Evolutionary conservation across 2,329 filamentous ascomycete genomes (phyloP), one percentile per base, ranked within the genome.

Genomic region (Fusarium sp.): DNA sequence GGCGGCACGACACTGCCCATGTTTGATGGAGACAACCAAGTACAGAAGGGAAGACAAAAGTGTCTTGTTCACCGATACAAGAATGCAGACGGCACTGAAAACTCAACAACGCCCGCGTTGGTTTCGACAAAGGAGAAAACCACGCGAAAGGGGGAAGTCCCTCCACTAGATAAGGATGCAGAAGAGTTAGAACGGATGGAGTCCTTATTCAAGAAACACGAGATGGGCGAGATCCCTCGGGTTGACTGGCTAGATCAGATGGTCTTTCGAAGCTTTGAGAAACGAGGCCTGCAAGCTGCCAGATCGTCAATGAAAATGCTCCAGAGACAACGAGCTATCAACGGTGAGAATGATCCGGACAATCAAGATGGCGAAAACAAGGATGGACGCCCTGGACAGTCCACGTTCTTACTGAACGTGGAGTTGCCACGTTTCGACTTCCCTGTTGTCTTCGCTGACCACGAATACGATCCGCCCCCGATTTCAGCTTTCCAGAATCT

Each of bases 371-470:
- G 80, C 14, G 80, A 79, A 26, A 75, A 79, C 6, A 77, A 81
- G 35, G 85, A 90, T 44, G 88, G 91, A 48, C 77, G 79, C 20
- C 81, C 83, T 7, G 83, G 83, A 3, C 80, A 83, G 5, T 87
- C 87, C 4, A 90, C 91, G 14, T 98, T 97, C 79, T 90, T 92
- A 54, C 89, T 99, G 24, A 95, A 97, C 78, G 88, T 99, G 54
- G 96, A 99, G 78, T 90, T 99, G 53, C 95, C 95, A 18, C 91
- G 95, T 16, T 99, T 98, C 80, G 96, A 99, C 79, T 97, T 98
- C 75, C 94, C 96, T 0, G 90, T 99, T 45, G 94, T 99, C 31
- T 99, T 97, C 84, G 93, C 94, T 35, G 96, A 99, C 80, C 91
- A 96, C 77, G 95, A 98, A 79, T 99, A 99, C 78, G 91, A 93